Conservation (phyloP, 2,329 filamentous ascomycete genomes). For the Phialocephala sp. region DNA sequence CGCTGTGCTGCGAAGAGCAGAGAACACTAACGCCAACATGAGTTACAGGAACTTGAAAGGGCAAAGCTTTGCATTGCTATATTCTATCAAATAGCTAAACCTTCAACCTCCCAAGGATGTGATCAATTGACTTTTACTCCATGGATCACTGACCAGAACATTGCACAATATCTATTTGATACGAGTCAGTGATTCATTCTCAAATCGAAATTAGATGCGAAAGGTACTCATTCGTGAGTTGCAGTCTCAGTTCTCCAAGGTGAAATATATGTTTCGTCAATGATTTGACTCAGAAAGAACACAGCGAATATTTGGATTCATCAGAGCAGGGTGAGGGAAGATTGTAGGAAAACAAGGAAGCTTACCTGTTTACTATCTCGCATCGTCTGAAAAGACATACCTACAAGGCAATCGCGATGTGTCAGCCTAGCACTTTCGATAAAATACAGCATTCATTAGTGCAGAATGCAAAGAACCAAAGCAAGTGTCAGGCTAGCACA, state of each 20-base stretch:
- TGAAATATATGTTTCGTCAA: conserved; percentile 46
- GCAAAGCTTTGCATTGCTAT: not conserved
- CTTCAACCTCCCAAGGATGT: not conserved
- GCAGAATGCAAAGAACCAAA: conserved; percentile 36
- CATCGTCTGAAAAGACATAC: conserved; percentile 18
- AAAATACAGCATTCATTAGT: conserved; percentile 13
- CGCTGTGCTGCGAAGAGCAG: too few relatives aligned
- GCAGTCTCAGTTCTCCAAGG: conserved; percentile 47
- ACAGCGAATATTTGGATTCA: conserved; percentile 45
- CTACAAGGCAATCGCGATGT: conserved; percentile 24
- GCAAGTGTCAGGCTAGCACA: conserved; percentile 42
- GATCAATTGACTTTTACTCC: too few relatives aligned
- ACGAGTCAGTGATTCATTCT: not conserved
- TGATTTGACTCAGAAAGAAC: conserved; percentile 42
- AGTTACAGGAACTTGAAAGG: not conserved
- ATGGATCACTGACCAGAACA: too few relatives aligned
- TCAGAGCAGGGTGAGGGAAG: conserved; percentile 38
- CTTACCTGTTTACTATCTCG: conserved; percentile 27
- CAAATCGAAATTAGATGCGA: not conserved
- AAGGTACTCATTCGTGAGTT: not conserved
- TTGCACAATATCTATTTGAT: not conserved
- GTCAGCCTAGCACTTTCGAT: conserved; percentile 33
- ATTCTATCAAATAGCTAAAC: not conserved
- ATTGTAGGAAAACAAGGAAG: not conserved
- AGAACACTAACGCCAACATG: not conserved